Conservation (phyloP, 148 eudicot genomes). For the Rheum nobile region DNA sequence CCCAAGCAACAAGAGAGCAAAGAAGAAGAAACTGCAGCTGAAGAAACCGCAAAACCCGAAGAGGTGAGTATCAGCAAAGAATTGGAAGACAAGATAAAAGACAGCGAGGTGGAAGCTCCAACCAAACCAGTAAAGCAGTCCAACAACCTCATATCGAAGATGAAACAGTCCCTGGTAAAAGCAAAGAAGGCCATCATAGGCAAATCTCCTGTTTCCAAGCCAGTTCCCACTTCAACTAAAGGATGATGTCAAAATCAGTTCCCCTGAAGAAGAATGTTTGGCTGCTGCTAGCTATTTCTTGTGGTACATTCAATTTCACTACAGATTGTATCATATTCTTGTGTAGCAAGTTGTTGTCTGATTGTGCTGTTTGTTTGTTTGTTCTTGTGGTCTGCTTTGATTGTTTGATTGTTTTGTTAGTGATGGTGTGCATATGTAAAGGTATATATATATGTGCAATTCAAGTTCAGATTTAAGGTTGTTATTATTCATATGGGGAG, state of each 20-base stretch:
- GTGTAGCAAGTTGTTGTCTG: not conserved
- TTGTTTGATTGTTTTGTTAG: slow-evolving; percentile 8
- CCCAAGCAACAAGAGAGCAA: slow-evolving; percentile 11
- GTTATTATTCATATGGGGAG: not conserved
- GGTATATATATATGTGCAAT: slow-evolving; percentile 5
- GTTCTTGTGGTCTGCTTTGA: not conserved
- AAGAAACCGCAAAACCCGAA: slow-evolving; percentile 11
- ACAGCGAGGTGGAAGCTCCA: slow-evolving; percentile 25
- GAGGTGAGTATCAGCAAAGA: slow-evolving; percentile 4
- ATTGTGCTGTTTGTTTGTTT: not conserved
- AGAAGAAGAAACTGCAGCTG: slow-evolving; percentile 9
- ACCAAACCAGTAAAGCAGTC: slow-evolving; percentile 55
- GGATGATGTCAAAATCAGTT: slow-evolving; percentile 35
- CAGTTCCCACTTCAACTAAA: slow-evolving; percentile 39
- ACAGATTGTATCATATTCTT: not conserved
- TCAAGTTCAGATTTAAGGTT: not conserved
- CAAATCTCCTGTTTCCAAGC: slow-evolving; percentile 56
- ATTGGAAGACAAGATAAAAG: slow-evolving; percentile 10
- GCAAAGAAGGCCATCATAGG: slow-evolving; percentile 78
- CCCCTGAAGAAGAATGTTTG: not conserved
- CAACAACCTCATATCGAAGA: slow-evolving; percentile 48
- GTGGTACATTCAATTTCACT: not conserved
- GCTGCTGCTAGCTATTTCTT: not conserved
- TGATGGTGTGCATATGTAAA: slow-evolving; percentile 8
- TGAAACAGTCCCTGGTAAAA: slow-evolving; percentile 79